A percentile compares a stretch with the other conserved stretches of the same genome.
Conservation (phyloP, 73 alveolate genomes). For the Urostyla sp. region DNA sequence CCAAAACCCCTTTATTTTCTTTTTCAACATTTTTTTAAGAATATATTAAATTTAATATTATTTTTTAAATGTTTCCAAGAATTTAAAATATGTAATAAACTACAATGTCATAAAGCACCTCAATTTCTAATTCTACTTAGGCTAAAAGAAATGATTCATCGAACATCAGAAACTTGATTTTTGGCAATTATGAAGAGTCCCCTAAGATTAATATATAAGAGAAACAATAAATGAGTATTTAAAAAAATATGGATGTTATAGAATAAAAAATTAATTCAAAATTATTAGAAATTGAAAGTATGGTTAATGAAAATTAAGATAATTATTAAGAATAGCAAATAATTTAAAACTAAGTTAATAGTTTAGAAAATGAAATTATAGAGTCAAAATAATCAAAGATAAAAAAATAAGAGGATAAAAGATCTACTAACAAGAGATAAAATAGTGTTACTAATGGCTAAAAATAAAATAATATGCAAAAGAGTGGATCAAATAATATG, state of each 20-base stretch:
- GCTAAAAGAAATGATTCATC: conserved; percentile 29
- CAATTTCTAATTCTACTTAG: not conserved
- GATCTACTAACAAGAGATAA: not conserved
- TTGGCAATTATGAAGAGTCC: conserved; percentile 11
- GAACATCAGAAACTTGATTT: conserved; percentile 30
- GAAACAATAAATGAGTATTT: not conserved
- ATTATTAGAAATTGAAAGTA: conserved; percentile 19
- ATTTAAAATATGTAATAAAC: conserved; percentile 16
- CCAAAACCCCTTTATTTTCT: conserved; percentile 15
- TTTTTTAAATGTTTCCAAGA: conserved; percentile 32
- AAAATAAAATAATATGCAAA: not conserved
- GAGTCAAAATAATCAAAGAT: not conserved
- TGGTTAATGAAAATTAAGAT: conserved; percentile 6
- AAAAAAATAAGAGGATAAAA: not conserved
- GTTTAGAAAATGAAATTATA: not conserved
- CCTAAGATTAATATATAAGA: not conserved
- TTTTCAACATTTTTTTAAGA: not conserved
- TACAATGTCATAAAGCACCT: not conserved
- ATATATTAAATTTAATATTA: not conserved
- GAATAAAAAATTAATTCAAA: conserved; percentile 41
- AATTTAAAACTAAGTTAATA: not conserved
- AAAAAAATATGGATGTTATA: conserved; percentile 15
- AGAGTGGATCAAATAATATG: no score
- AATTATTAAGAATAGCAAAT: not conserved
- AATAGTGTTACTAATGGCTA: conserved; percentile 1